phyloP scores from a whole-genome alignment of 306 rosid genomes.

The Hippophae tibetana region DNA sequence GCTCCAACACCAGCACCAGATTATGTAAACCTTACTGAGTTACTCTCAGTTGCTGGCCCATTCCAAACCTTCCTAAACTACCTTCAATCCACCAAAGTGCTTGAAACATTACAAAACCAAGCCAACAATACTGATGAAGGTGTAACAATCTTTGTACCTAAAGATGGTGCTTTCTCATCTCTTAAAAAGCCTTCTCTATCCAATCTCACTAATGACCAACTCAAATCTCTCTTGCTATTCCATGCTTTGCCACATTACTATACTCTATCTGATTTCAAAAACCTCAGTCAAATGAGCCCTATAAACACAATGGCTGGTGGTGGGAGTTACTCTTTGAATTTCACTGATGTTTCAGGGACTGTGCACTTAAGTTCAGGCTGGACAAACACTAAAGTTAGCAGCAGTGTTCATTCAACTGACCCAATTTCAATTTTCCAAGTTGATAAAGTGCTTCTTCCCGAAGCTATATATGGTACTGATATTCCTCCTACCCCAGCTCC shows the following conservation, averaged over 20 bases:
- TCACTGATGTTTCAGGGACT: conserved; percentile 66
- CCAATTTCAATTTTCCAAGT: conserved; percentile 80
- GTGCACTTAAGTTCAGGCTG: conserved; percentile 65
- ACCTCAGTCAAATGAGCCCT: conserved; percentile 45
- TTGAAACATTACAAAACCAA: conserved; percentile 85
- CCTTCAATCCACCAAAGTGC: conserved; percentile 67
- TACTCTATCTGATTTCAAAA: conserved; percentile 60
- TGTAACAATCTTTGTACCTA: conserved; percentile 78
- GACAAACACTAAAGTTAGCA: conserved; percentile 66
- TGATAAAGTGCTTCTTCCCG: conserved; percentile 73
- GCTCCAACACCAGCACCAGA: conserved; percentile 81
- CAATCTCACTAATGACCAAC: conserved; percentile 55
- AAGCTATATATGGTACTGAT: conserved; percentile 76
- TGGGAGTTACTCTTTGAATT: conserved; percentile 45
- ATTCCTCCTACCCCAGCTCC: conserved; percentile 76
- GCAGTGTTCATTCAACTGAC: conserved; percentile 79
- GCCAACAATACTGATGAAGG: conserved; percentile 92
- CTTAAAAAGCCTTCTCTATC: conserved; percentile 52
- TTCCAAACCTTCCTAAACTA: conserved; percentile 67
- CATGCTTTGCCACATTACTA: conserved; percentile 86
- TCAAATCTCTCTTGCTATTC: conserved; percentile 65
- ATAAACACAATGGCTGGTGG: conserved; percentile 75
- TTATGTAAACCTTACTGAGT: conserved; percentile 59
- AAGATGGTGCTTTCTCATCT: conserved; percentile 55
- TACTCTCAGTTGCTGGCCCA: conserved; percentile 82